Evolutionary conservation across 2,329 filamentous ascomycete genomes (phyloP).

Genomic region (Microcyclosporella mali): DNA sequence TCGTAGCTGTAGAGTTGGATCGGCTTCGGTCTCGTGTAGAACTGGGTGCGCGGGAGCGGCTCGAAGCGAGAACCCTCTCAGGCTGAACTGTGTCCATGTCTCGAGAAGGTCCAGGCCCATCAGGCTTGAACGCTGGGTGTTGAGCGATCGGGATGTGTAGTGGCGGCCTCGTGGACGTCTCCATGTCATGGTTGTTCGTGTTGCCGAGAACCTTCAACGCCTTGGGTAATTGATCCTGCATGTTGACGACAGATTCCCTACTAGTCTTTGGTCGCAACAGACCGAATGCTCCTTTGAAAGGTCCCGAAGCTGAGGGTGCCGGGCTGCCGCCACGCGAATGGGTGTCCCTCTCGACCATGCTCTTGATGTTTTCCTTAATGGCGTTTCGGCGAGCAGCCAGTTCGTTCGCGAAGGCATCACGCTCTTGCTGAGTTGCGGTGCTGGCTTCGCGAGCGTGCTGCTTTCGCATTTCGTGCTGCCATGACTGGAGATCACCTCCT

Average conservation of each 20-base stretch:
- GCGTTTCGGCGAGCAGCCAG: slow-evolving; percentile 64
- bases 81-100: slow-evolving; percentile 5
- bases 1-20: slow-evolving; percentile 49
- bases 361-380: slow-evolving; percentile 65
- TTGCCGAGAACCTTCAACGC: slow-evolving; percentile 55
- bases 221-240: slow-evolving; percentile 44
- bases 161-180: slow-evolving; percentile 12
- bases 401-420: slow-evolving; percentile 67
- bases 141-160: slow-evolving; percentile 18
- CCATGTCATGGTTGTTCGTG: slow-evolving; percentile 32
- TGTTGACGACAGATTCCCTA: slow-evolving; percentile 56
- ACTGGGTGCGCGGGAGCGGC: slow-evolving; percentile 6
- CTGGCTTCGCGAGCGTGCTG: slow-evolving; percentile 46
- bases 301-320: slow-evolving; percentile 30
- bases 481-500: slow-evolving; percentile 29
- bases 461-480: slow-evolving; percentile 45
- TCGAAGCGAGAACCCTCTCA: slow-evolving; percentile 17
- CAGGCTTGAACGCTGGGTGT: slow-evolving; percentile 21
- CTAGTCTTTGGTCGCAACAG: slow-evolving; percentile 63
- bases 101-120: slow-evolving; percentile 7
- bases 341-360: slow-evolving; percentile 57
- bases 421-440: slow-evolving; percentile 49
- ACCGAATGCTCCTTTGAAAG: slow-evolving; percentile 51
- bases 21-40: slow-evolving; percentile 40
- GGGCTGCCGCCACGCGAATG: slow-evolving; percentile 32